phyloP scores from a whole-genome alignment of 352 stramenopile species.

The Phytophthora tubulina region DNA sequence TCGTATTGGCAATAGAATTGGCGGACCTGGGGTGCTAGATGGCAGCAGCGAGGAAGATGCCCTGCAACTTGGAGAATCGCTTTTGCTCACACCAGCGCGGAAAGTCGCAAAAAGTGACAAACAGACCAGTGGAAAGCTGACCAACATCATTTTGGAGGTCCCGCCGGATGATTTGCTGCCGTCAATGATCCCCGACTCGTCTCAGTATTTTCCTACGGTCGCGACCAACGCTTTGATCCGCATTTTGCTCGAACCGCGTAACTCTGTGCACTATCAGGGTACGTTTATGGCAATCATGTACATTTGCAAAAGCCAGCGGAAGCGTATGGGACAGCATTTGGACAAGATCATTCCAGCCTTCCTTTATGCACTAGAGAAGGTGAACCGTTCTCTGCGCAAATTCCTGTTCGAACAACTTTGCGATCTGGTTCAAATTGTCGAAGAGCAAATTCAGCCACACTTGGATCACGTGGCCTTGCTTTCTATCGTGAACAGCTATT shows the following conservation, averaged over 20 bases:
- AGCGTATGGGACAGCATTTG: slow-evolving; percentile 95
- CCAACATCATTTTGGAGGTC: slow-evolving; percentile 67
- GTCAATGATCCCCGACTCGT: slow-evolving; percentile 87
- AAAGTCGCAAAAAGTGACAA: slow-evolving; percentile 79
- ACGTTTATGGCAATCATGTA: slow-evolving; percentile 99
- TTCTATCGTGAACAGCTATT: slow-evolving; percentile 86
- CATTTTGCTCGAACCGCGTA: slow-evolving; percentile 97
- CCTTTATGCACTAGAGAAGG: slow-evolving; percentile 93
- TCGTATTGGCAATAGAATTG: slow-evolving; percentile 49
- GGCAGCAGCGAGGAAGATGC: slow-evolving; percentile 59
- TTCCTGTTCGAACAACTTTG: slow-evolving; percentile 97
- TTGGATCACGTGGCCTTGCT: slow-evolving; percentile 86
- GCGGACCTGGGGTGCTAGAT: slow-evolving; percentile 41
- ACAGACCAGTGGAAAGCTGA: slow-evolving; percentile 73
- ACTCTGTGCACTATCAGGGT: slow-evolving; percentile 97
- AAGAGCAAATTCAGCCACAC: slow-evolving; percentile 96
- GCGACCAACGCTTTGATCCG: slow-evolving; percentile 96
- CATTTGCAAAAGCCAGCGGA: slow-evolving; percentile 97
- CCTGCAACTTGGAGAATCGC: slow-evolving; percentile 50
- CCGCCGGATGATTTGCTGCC: slow-evolving; percentile 81
- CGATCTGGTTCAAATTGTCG: slow-evolving; percentile 96
- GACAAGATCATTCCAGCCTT: slow-evolving; percentile 98
- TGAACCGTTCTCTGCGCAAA: slow-evolving; percentile 91
- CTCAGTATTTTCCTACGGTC: slow-evolving; percentile 98
- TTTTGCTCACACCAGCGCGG: slow-evolving; percentile 60